These are phyloP conservation scores for Colletotrichum tofieldiae DNA, from an alignment of 2,329 filamentous ascomycete species.

Conservation along the genomic window DNA sequence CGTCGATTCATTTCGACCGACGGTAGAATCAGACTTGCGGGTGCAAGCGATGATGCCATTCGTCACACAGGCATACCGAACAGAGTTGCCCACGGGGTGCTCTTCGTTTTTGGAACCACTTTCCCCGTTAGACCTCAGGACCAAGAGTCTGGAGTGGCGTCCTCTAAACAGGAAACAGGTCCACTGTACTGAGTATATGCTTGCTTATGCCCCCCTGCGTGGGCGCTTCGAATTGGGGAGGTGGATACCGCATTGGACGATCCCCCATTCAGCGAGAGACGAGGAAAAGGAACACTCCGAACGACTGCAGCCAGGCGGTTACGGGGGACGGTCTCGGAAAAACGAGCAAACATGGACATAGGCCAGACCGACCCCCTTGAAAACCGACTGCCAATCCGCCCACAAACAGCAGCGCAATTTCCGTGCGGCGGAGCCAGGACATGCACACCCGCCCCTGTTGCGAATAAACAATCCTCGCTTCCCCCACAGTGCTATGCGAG, in stretches of 20 bases:
- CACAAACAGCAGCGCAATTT: conserved; percentile 20
- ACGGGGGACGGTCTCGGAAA: neutral
- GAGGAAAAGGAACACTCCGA: neutral
- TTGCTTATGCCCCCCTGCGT: conserved; percentile 16
- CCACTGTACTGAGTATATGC: conserved; percentile 35
- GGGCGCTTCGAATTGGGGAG: conserved; percentile 15
- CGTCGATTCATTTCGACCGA: neutral
- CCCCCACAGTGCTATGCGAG: neutral
- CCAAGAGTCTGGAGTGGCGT: conserved; percentile 21
- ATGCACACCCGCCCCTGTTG: conserved; percentile 19
- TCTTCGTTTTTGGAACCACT: conserved; percentile 4
- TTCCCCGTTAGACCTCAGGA: conserved; percentile 12
- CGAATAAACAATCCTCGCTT: conserved; percentile 8
- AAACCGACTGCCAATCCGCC: neutral
- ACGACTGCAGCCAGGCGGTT: neutral
- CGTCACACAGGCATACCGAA: neutral
- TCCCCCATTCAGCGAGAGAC: neutral
- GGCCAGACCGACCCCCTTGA: neutral
- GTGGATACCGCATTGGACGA: neutral
- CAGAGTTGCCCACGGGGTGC: neutral
- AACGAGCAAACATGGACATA: neutral
- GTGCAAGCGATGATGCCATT: neutral
- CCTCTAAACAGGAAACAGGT: conserved; percentile 37
- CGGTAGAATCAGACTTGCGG: neutral
- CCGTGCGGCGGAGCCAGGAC: conserved; percentile 35